Percentiles rank a stretch among this genome's conserved stretches.
Evolutionary conservation across 2,329 filamentous ascomycete species (phyloP).

Genomic region (Fusarium acutatum): DNA sequence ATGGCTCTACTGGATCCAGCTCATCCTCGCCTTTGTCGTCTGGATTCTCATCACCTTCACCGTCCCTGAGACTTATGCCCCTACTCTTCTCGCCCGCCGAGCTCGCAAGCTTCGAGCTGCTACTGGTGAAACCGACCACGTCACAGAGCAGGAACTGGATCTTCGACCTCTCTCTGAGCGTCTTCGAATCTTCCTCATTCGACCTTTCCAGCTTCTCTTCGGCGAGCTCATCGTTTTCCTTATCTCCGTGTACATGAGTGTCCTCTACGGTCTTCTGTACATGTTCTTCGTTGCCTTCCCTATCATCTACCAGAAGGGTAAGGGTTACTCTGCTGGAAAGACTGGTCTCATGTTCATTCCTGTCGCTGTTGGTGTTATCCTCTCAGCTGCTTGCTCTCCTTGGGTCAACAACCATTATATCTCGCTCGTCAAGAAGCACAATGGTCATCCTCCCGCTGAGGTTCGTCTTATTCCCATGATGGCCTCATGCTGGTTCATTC

Average conservation of each 20-base stretch:
- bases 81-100: constrained; percentile 75
- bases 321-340: constrained; percentile 76
- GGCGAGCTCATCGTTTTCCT: constrained; percentile 85
- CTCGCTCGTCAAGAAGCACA: constrained; percentile 66
- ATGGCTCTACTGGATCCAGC: constrained; percentile 88
- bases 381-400: constrained; percentile 72
- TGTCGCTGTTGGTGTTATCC: constrained; percentile 77
- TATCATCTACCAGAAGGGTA: constrained; percentile 79
- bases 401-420: constrained; percentile 86
- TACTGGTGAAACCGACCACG: constrained; percentile 72
- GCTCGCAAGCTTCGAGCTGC: constrained; percentile 76
- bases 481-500: constrained; percentile 76
- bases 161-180: constrained; percentile 73
- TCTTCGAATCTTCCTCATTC: constrained; percentile 77
- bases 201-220: constrained; percentile 88
- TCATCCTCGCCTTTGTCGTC: constrained; percentile 75
- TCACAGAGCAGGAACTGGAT: constrained; percentile 85
- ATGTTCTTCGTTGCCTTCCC: constrained; percentile 80
- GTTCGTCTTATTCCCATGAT: constrained; percentile 85
- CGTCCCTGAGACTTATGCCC: constrained; percentile 89
- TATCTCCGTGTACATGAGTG: constrained; percentile 85
- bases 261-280: constrained; percentile 78
- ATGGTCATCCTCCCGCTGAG: constrained; percentile 80
- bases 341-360: constrained; percentile 91
- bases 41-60: constrained; percentile 85